A percentile compares a stretch with the other conserved stretches of the same genome.
Conservation (phyloP, 2,329 filamentous ascomycete genomes). For the Tricladium varicosporioides region DNA sequence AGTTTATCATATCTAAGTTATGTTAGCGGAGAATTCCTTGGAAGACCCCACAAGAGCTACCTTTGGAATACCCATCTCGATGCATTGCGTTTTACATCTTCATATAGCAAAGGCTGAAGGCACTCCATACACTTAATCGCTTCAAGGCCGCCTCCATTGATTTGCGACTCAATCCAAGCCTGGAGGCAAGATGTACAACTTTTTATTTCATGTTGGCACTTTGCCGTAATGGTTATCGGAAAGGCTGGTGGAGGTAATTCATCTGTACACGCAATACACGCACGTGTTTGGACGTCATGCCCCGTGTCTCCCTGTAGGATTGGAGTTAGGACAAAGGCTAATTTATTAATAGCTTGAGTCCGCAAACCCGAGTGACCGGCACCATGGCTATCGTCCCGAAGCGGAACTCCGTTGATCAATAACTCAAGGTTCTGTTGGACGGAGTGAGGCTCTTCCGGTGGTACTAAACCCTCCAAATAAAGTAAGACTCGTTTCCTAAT, state of each 20-base stretch:
- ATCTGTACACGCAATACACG: not conserved
- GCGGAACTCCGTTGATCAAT: not conserved
- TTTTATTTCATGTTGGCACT: not conserved
- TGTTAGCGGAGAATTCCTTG: not conserved
- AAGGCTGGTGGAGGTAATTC: not conserved
- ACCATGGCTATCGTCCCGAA: not conserved
- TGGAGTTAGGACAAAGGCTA: not conserved
- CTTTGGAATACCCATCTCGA: not conserved
- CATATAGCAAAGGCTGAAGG: not conserved
- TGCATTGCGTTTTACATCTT: not conserved
- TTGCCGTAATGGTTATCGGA: not conserved
- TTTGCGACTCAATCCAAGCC: not conserved
- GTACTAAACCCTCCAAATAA: not conserved
- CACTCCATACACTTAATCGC: not conserved
- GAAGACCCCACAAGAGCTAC: not conserved
- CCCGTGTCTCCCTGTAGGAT: not conserved
- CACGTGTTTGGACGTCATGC: not conserved
- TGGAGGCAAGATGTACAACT: not conserved
- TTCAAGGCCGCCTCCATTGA: not conserved
- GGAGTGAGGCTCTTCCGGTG: not conserved
- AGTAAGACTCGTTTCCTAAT: not conserved
- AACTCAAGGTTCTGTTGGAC: not conserved
- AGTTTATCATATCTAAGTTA: not conserved
- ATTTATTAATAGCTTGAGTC: not conserved
- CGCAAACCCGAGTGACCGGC: not conserved